Percentiles rank a stretch among this genome's conserved stretches.
Conservation (phyloP, 2,329 filamentous ascomycete species). For the Claviceps quebecensis region DNA sequence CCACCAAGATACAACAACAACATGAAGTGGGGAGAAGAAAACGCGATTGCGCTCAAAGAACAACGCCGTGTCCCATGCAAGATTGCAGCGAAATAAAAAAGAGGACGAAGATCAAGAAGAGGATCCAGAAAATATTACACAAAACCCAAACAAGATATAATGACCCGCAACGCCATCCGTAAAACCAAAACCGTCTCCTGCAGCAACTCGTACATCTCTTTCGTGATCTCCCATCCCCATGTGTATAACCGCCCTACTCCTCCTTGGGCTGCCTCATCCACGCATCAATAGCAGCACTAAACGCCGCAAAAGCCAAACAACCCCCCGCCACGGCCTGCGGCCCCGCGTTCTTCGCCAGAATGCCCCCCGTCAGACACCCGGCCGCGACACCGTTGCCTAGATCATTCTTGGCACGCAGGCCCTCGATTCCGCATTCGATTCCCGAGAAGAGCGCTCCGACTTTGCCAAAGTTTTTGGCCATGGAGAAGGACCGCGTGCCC, state of each 20-base stretch:
- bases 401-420: conserved; percentile 85
- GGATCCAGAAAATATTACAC: neutral
- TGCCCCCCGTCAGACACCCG: conserved; percentile 82
- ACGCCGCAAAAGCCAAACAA: conserved; percentile 87
- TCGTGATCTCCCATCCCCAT: neutral
- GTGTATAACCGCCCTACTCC: conserved; percentile 22
- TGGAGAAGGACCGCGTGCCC: conserved; percentile 68
- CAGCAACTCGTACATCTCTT: neutral
- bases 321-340: conserved; percentile 80
- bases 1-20: neutral
- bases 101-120: too few relatives aligned
- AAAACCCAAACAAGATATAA: too few relatives aligned
- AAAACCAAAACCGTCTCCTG: neutral
- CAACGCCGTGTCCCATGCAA: neutral
- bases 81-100: neutral
- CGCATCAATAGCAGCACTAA: conserved; percentile 79
- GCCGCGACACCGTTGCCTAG: conserved; percentile 74
- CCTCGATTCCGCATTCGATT: conserved; percentile 93
- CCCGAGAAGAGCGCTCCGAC: conserved; percentile 84
- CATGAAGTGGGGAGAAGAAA: neutral
- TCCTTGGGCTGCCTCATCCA: conserved; percentile 73
- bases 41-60: neutral
- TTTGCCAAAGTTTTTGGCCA: conserved; percentile 88
- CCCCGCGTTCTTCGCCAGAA: conserved; percentile 73
- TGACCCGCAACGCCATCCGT: neutral